Base-by-base conservation (phyloP, 805 yeast species). In the Candida andamanensis region DNA sequence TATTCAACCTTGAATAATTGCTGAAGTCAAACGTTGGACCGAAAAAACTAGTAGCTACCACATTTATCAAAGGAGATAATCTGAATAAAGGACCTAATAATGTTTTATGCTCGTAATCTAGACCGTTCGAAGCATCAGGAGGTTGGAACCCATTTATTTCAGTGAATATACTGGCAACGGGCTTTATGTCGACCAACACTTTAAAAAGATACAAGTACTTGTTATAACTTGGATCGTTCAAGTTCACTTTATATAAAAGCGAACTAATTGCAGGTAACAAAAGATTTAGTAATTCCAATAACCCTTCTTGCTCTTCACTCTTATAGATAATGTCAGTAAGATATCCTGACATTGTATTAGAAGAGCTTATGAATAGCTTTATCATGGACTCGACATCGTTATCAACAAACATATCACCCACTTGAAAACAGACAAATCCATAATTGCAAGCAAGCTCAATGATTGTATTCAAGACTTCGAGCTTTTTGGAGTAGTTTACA, bases 11-110 rank as follows among this genome's bases (percentile, higher is more conserved):
- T 4, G 50, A 35, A 12, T 20, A 28, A 19, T 38, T 38, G 5
- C n/a, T 22, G 7, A 24, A 24, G 17, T 35, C 28, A 15, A 39
- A 39, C 13, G 15, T 20, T n/a, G 28, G 25, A 9, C 36, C 39
- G 42, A 78, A 77, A 38, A 71, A 74, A 12, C 60, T 46, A 0
- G 68, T 53, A 0, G 76, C 72, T 15, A 66, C 62, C n/a, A 67
- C 56, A 3, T 70, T 67, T 28, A 74, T 68, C 28, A 87, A 58
- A 0, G 96, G 95, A 1, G 95, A 84, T 15, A 86, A 57, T 36
- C 79, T 66, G 33, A 85, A 69, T 18, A 86, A 64, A 6, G 95
- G 82, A 2, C 97, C 97, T 33, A 90, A 58, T 12, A 85, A 55
- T 0, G 95, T 75, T 15, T 66, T 63, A 11, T 60, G 59, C 47